phyloP scores from a whole-genome alignment of 2,329 filamentous ascomycete species.

The Colletotrichum tanaceti region DNA sequence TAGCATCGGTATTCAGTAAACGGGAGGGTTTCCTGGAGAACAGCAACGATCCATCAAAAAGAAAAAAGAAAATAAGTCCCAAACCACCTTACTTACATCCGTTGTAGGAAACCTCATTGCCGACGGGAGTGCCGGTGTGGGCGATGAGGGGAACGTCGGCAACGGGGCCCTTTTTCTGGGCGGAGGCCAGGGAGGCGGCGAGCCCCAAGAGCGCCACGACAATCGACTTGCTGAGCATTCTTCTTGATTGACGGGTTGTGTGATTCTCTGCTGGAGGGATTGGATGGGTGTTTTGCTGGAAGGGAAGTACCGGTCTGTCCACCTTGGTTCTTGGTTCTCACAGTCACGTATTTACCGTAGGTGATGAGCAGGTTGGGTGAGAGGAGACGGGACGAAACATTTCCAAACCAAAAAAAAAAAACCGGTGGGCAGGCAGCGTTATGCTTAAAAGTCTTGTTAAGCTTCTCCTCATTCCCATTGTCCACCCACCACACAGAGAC shows the following conservation, averaged over 20 bases:
- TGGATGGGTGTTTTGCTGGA: too few relatives aligned
- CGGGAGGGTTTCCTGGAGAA: too few relatives aligned
- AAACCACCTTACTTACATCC: conserved; percentile 17
- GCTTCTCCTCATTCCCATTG: conserved; percentile 20
- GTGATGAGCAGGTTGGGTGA: too few relatives aligned
- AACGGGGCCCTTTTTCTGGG: conserved; percentile 21
- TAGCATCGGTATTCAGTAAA: not conserved
- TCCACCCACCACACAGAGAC: not conserved
- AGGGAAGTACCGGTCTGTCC: not conserved
- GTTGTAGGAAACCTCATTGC: conserved; percentile 27
- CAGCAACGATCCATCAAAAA: too few relatives aligned
- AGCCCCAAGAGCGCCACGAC: conserved; percentile 18
- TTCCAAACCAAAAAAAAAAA: not conserved
- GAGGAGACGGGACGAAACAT: not conserved
- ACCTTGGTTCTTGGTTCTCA: too few relatives aligned
- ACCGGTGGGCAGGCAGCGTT: not conserved
- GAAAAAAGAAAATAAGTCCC: too few relatives aligned
- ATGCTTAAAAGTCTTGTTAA: conserved; percentile 20
- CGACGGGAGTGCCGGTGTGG: conserved; percentile 35
- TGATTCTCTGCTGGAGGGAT: not conserved
- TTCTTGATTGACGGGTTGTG: not conserved
- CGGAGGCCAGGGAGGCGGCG: conserved; percentile 19
- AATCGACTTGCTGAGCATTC: conserved; percentile 33
- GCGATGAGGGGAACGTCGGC: conserved; percentile 33
- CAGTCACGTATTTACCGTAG: too few relatives aligned